Evolutionary conservation across 2,329 filamentous ascomycete genomes (phyloP).

Genomic region (Penicillium sp.): DNA sequence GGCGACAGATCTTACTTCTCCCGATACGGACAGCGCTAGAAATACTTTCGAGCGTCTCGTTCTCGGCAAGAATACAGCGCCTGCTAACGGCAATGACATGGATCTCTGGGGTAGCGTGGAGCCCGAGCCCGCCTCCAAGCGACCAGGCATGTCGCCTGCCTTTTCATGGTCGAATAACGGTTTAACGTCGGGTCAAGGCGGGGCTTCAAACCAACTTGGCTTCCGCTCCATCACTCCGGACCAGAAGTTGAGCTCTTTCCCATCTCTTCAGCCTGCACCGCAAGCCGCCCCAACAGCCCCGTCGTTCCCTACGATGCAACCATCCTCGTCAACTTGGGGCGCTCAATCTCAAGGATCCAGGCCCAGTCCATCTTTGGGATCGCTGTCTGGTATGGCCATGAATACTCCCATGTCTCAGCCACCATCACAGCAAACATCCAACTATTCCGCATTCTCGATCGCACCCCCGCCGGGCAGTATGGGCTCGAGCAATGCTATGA

Average conservation of each 20-base stretch:
- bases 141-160: conserved; percentile 32
- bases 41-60: conserved; percentile 88
- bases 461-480: conserved; percentile 36
- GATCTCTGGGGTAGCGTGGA: conserved; percentile 35
- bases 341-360: conserved; percentile 16
- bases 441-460: conserved; percentile 42
- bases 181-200: conserved; percentile 18
- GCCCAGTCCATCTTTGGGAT: conserved; percentile 22
- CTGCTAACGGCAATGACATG: conserved; percentile 32
- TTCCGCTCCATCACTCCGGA: conserved; percentile 54
- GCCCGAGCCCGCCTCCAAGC: conserved; percentile 30
- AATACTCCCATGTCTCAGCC: conserved; percentile 15
- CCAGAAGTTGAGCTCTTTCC: conserved; percentile 48
- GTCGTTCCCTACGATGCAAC: conserved; percentile 30
- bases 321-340: conserved; percentile 26
- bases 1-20: conserved; percentile 33
- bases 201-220: conserved; percentile 18
- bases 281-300: conserved; percentile 29
- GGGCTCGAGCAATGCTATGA: conserved; percentile 21
- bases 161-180: conserved; percentile 44
- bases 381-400: conserved; percentile 27
- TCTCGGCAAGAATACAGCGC: conserved; percentile 61
- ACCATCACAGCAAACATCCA: conserved; percentile 23
- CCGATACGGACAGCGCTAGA: conserved; percentile 54
- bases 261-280: conserved; percentile 46